A percentile compares a stretch with the other conserved stretches of the same genome.
These are phyloP conservation scores for Hordeum marinum DNA, from an alignment of 176 grass and related monocot genomes.

Conservation along the genomic window DNA sequence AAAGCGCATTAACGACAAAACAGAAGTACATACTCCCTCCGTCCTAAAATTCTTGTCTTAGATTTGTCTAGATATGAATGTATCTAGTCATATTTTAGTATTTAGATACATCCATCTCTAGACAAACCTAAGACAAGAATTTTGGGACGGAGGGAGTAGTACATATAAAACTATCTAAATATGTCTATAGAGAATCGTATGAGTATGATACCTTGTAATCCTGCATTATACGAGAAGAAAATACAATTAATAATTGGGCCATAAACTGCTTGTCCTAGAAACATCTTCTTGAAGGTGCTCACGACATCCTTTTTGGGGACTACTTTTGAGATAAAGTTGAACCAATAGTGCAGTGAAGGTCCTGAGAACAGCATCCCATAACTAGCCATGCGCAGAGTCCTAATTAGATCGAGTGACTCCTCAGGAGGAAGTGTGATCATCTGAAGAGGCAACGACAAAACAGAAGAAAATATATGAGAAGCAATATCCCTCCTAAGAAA, in stretches of 20 bases:
- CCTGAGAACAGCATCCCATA: conserved; percentile 80
- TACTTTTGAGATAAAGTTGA: conserved; percentile 83
- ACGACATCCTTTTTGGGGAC: conserved; percentile 80
- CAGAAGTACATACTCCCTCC: background rate
- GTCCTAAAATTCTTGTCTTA: too few relatives aligned
- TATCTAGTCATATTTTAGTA: too few relatives aligned
- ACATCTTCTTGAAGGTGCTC: conserved; percentile 92
- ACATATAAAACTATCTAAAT: background rate
- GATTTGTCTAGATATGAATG: too few relatives aligned
- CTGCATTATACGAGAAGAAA: conserved; percentile 95
- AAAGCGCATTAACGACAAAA: background rate
- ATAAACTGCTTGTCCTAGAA: conserved; percentile 85
- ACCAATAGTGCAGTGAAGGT: conserved; percentile 84
- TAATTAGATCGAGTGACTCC: conserved; percentile 52
- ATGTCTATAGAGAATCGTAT: background rate
- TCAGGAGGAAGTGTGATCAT: conserved; percentile 54
- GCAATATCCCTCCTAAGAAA: background rate
- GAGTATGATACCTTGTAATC: conserved; percentile 69
- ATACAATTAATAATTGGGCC: conserved; percentile 82
- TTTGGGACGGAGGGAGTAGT: too few relatives aligned
- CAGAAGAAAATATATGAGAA: conserved; percentile 22
- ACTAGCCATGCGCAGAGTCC: conserved; percentile 81
- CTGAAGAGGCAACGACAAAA: conserved; percentile 43
- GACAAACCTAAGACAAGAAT: too few relatives aligned
- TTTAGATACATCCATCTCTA: too few relatives aligned